Evolutionary conservation across 2,329 filamentous ascomycete species (phyloP), one percentile per base, ranked within the genome.

Genomic region (Erysiphe pulchra): DNA sequence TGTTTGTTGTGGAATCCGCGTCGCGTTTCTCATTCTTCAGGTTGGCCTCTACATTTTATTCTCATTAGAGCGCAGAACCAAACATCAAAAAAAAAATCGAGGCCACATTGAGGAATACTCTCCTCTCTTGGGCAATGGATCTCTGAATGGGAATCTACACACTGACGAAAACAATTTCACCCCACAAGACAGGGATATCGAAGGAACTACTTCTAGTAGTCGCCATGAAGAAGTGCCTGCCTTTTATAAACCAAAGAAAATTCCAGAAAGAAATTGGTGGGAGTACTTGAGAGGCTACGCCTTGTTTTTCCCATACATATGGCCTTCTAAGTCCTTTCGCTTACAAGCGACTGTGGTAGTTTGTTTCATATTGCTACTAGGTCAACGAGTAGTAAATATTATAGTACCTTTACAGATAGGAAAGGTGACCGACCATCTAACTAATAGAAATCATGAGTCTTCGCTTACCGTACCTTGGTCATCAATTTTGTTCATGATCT

Each of bases 241-340:
- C 6, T 95, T 92, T 67, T 92, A 92, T 60, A 79, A 87, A 53
- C 86, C 86, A 1, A 79, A 80, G 34, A 87, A 83, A 51, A 72
- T 84, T 9, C 86, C 84, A 2, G 80, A 81, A 53, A 84, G 81
- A 53, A 90, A 77, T 45, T 98, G 90, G 90, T 92, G 81, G 75
- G 86, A 95, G 58, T 98, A 98, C 60, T 66, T 94, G 49, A 77
- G 79, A 51, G 85, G 87, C 41, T 98, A 95, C 61, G 81, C 79
- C 12, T 68, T 94, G 45, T 94, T 98, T 63, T 92, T 95, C 59
- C 87, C 86, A 0, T 98, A 95, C 58, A 73, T 95, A 48, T 98
- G 90, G 90, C 90, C 90, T 0, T 80, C 77, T 55, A 87, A 87
- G 56, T 77, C 83, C 44, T 64, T 68, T 37, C 70, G 67, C 51